Evolutionary conservation across 2,329 filamentous ascomycete species (phyloP), one percentile per base, ranked within the genome.

Genomic region (Didymella pomorum): DNA sequence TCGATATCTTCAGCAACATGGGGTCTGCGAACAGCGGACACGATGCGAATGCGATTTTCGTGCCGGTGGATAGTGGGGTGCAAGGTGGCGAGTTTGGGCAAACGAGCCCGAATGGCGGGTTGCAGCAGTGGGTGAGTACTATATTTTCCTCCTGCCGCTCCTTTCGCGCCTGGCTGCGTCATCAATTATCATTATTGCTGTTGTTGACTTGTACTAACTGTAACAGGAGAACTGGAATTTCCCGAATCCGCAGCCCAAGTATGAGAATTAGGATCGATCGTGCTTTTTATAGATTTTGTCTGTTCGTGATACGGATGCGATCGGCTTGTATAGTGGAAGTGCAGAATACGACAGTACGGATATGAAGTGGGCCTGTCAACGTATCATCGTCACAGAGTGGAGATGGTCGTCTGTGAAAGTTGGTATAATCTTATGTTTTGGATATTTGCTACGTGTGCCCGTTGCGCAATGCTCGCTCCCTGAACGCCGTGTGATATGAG

Each of bases 21-120:
- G 47, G 42, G 10, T 42, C n/a, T 14, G 16, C 18, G 20, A 43
- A 47, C 11, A 39, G 29, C 28, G 52, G 26, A 16, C 61, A 66
- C 20, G 73, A 75, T 25, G 60, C 65, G 11, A 68, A 71, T 6
- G 73, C 74, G 3, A 77, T 77, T 20, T 77, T 76, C 42, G 71
- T 77, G 43, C 74, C 74, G 5, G 72, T 72, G 2, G 73, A 77
- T 55, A 62, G 58, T 14, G 60, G 58, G 12, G 54, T 28, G 28
- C 60, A 50, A 20, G 54, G 44, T 18, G 51, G 54, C 14, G 70
- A 71, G 11, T 76, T 60, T 45, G 64, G 58, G 12, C 65, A 64
- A 35, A 66, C 65, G 43, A 71, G 69, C 62, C 65, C 72, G 54
- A 67, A 65, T 59, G 67, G 65, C 28, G 66, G 64, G 11, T 41